phyloP scores from a whole-genome alignment of 805 yeast species.

The Candida suzukii region DNA sequence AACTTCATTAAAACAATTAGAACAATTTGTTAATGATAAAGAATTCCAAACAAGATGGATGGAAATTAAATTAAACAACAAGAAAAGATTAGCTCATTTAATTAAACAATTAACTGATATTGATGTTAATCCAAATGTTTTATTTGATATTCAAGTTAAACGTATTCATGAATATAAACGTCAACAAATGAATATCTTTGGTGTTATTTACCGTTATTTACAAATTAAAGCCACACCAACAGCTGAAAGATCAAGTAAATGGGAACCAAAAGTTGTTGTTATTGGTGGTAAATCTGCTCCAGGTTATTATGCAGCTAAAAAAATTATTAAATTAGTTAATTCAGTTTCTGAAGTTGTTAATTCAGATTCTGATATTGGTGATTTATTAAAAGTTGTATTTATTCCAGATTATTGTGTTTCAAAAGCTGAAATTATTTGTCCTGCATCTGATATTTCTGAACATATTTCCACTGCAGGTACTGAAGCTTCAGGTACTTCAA shows the following conservation, averaged over 20 bases:
- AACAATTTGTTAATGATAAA: conserved; percentile 58
- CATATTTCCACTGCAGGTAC: conserved; percentile 97
- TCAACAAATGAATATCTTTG: conserved; percentile 88
- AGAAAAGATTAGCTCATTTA: conserved; percentile 56
- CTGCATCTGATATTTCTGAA: conserved; percentile 86
- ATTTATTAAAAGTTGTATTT: conserved; percentile 77
- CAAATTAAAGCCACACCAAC: conserved; percentile 62
- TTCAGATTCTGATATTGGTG: conserved; percentile 66
- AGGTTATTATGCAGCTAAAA: conserved; percentile 94
- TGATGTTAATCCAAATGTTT: conserved; percentile 61
- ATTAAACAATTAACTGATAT: conserved; percentile 56
- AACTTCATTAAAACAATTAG: conserved; percentile 58
- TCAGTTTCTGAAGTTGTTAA: conserved; percentile 77
- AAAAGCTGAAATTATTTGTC: conserved; percentile 85
- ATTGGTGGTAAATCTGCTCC: conserved; percentile 97
- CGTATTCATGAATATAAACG: conserved; percentile 95
- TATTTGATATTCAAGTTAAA: conserved; percentile 90
- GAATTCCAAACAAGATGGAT: conserved; percentile 69
- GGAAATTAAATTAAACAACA: conserved; percentile 61
- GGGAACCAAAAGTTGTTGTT: conserved; percentile 68
- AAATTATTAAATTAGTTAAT: conserved; percentile 79
- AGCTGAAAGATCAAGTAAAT: conserved; percentile 51
- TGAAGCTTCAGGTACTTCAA: conserved; percentile 93
- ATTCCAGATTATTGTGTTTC: conserved; percentile 92
- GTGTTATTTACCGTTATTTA: conserved; percentile 78